Percentiles rank a stretch among this genome's conserved stretches.
Conservation (phyloP, 2,329 filamentous ascomycete genomes). For the Chaetomiaceae sp. region DNA sequence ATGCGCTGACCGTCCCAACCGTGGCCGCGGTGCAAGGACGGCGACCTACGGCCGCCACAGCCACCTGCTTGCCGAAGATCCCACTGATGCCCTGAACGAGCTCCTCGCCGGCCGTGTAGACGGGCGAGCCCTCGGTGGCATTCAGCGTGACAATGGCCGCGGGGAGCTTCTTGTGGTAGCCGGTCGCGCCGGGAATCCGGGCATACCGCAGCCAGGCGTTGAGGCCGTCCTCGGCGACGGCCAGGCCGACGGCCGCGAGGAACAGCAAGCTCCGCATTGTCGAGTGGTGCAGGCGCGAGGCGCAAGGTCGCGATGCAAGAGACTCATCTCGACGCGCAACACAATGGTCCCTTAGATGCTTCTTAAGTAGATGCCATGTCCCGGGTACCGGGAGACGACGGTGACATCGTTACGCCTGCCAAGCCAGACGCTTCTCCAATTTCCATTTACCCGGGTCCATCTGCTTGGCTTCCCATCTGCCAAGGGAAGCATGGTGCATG, state of each 20-base stretch:
- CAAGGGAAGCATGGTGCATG: conserved; percentile 1
- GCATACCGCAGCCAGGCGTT: conserved; percentile 61
- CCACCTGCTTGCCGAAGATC: conserved; percentile 47
- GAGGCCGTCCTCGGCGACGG: conserved; percentile 52
- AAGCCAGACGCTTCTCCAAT: too few relatives aligned
- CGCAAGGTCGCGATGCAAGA: neutral
- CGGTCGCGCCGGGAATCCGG: conserved; percentile 31
- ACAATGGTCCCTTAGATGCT: neutral
- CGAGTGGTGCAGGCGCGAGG: neutral
- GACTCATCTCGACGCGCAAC: neutral
- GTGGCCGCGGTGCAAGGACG: conserved; percentile 31
- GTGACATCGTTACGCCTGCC: conserved; percentile 11
- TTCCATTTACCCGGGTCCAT: conserved; percentile 13
- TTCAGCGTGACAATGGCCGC: conserved; percentile 34
- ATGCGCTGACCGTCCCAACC: conserved; percentile 44
- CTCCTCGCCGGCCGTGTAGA: conserved; percentile 54
- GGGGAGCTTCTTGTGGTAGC: conserved; percentile 20
- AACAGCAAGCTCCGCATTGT: conserved; percentile 15
- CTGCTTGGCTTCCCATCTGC: conserved; percentile 7
- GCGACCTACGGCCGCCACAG: neutral
- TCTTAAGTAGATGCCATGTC: conserved; percentile 3
- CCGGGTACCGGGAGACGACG: neutral
- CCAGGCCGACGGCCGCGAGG: conserved; percentile 28
- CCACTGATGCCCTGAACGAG: conserved; percentile 50
- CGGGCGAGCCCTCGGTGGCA: conserved; percentile 45